Evolutionary conservation across 2,329 filamentous ascomycete species (phyloP), one percentile per base, ranked within the genome.

Genomic region (Verticillium klebahnii): DNA sequence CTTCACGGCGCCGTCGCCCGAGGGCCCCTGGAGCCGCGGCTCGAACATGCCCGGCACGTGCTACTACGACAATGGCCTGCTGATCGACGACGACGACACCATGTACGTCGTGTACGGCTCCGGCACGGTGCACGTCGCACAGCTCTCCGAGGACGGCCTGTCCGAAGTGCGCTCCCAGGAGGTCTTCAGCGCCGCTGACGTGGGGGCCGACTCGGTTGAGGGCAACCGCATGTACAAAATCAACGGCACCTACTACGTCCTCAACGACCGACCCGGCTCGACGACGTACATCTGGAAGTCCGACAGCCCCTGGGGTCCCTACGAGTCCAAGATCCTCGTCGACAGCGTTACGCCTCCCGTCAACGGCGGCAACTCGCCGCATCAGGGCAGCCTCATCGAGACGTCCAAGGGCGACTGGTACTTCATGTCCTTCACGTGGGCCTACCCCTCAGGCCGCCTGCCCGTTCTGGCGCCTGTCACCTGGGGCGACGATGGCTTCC

Each of bases 41-140:
- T 70, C 78, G 17, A 70, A 71, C 6, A 62, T 29, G 29, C 29
- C 29, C 25, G 73, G 71, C 0, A 75, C 69, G 1, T 87, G 84
- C 69, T 85, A 83, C 66, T 87, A 87, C 65, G 85, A 87, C 68
- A 78, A 74, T 19, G 83, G 85, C 0, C 69, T 87, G 0, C 69
- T 87, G n/a, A 78, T 87, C 37, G 84, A 87, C 58, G 81, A 85
- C 29, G 78, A 86, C 36, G 84, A 86, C 61, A 82, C 78, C 1
- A 82, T 86, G 76, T 87, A 86, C 59, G 79, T 87, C 0, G 81
- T 78, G 0, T 85, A 85, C 65, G 84, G 83, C 5, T 79, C 75
- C 56, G 77, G 71, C 0, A 73, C 80, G 2, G 77, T 87, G 59
- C 72, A 65, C 9, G 77, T 87, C 1, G 80, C 84, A 1, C 77